Percentiles rank a stretch among this genome's conserved stretches.
These are phyloP conservation scores for Climacium dendroides DNA, from an alignment of 225 moss, liverwort and hornwort genomes.

Conservation along the genomic window DNA sequence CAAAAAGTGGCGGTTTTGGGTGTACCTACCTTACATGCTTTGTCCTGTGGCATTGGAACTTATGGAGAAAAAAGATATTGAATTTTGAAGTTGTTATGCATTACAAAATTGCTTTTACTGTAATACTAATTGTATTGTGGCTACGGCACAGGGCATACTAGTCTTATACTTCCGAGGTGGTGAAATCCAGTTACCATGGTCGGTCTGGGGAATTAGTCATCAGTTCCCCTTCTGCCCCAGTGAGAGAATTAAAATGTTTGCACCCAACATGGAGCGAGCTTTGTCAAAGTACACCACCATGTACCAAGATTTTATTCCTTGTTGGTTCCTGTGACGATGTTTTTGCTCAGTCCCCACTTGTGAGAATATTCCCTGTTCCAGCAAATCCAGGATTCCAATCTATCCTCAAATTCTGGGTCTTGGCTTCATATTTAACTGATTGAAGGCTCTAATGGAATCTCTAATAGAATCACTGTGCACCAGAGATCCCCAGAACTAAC, in stretches of 20 bases:
- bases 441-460: background rate
- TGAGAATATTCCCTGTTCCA: background rate
- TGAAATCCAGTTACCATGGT: background rate
- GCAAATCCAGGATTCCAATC: background rate
- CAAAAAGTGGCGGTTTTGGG: no score
- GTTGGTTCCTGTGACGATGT: background rate
- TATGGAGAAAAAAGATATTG: no score
- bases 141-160: no score
- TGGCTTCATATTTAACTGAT: background rate
- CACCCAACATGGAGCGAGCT: background rate
- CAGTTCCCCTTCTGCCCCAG: background rate
- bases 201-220: background rate
- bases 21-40: no score
- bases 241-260: background rate
- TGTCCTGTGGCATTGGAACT: no score
- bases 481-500: no score
- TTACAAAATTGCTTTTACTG: no score
- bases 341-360: background rate
- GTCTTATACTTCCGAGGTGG: no score
- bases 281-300: background rate
- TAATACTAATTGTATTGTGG: no score
- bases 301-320: background rate
- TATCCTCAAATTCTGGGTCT: background rate
- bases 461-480: background rate
- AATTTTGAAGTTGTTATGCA: no score